A percentile compares a stretch with the other conserved stretches of the same genome.
Evolutionary conservation across 208 protist species (phyloP).

Genomic region (Acanthamoeba sp.): DNA sequence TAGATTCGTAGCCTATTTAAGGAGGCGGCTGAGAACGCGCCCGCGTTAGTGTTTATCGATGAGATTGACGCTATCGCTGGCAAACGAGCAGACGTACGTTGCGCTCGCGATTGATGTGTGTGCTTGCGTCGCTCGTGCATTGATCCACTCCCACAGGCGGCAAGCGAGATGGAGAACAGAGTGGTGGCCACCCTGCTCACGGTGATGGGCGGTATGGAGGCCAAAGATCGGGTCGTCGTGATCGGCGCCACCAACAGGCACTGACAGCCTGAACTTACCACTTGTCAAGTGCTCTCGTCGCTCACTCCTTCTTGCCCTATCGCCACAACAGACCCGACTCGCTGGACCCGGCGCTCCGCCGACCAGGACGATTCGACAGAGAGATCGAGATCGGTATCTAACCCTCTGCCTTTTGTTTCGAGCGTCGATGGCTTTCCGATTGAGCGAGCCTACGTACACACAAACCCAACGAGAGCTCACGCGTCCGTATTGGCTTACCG

Average conservation of each 20-base stretch:
- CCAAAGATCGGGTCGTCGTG: constrained; percentile 86
- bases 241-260: constrained; percentile 94
- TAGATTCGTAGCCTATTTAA: constrained; percentile 92
- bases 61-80: constrained; percentile 70
- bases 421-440: too few relatives aligned
- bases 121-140: not conserved
- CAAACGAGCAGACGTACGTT: constrained; percentile 68
- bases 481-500: too few relatives aligned
- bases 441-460: too few relatives aligned
- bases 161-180: constrained; percentile 87
- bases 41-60: constrained; percentile 73
- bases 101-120: constrained; percentile 62
- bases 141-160: constrained; percentile 61
- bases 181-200: constrained; percentile 90
- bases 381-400: constrained; percentile 34
- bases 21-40: constrained; percentile 84
- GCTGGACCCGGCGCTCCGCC: constrained; percentile 92
- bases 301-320: constrained; percentile 60
- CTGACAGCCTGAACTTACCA: too few relatives aligned
- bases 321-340: constrained; percentile 84
- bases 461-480: too few relatives aligned
- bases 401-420: too few relatives aligned
- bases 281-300: constrained; percentile 3
- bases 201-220: constrained; percentile 89
- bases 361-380: constrained; percentile 92